These are phyloP conservation scores for Ceratocystis harringtonii DNA, from an alignment of 2,329 filamentous ascomycete species.

Conservation along the genomic window DNA sequence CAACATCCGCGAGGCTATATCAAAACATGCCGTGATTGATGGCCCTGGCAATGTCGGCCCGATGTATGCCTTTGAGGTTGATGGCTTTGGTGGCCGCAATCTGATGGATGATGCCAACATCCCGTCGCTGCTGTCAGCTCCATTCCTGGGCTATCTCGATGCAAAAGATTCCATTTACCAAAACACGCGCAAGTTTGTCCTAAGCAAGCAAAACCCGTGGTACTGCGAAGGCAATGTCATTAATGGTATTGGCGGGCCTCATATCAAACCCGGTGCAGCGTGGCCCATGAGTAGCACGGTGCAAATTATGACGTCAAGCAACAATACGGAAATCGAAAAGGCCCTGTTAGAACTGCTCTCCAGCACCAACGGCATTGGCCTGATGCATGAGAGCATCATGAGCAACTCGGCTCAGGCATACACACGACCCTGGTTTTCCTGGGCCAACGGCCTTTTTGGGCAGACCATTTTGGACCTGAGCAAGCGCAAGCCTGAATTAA, in stretches of 20 bases:
- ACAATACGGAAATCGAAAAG: conserved; percentile 25
- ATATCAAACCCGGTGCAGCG: conserved; percentile 44
- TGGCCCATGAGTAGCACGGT: conserved; percentile 45
- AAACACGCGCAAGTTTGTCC: conserved; percentile 65
- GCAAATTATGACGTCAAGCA: conserved; percentile 33
- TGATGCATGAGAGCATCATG: conserved; percentile 34
- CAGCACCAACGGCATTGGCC: conserved; percentile 29
- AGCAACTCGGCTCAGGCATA: conserved; percentile 24
- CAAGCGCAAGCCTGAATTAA: conserved; percentile 53
- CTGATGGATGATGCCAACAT: conserved; percentile 63
- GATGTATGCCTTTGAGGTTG: conserved; percentile 64
- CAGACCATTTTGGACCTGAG: conserved; percentile 66
- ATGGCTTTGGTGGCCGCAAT: conserved; percentile 52
- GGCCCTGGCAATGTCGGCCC: conserved; percentile 33
- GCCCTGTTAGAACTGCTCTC: conserved; percentile 28
- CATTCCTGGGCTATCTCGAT: conserved; percentile 46
- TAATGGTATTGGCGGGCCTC: conserved; percentile 54
- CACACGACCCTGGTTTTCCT: conserved; percentile 47
- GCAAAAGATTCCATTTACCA: conserved; percentile 52
- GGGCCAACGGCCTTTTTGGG: conserved; percentile 80
- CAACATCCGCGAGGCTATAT: conserved; percentile 52
- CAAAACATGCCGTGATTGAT: conserved; percentile 52
- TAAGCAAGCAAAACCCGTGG: conserved; percentile 65
- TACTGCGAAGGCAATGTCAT: conserved; percentile 53
- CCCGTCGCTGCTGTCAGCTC: conserved; percentile 49